phyloP scores from a whole-genome alignment of 1,284 basidiomycete genomes.

The Tilletia setariae region DNA sequence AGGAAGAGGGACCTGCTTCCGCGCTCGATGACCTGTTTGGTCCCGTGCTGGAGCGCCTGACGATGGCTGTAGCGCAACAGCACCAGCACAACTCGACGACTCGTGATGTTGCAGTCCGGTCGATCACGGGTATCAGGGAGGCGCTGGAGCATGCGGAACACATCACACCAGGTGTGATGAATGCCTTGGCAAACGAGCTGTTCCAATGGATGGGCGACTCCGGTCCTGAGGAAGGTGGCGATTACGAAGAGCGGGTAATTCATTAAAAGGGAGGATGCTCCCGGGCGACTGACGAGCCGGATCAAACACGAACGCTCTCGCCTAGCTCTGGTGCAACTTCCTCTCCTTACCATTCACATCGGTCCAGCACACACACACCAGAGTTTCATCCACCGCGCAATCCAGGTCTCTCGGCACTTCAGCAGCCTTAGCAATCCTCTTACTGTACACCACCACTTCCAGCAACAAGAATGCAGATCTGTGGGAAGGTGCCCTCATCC shows the following conservation, averaged over 20 bases:
- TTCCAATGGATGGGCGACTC: conserved; percentile 45
- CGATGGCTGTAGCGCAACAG: conserved; percentile 36
- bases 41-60: conserved; percentile 46
- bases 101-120: conserved; percentile 27
- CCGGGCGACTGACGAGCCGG: too few relatives aligned
- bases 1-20: conserved; percentile 26
- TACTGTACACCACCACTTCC: too few relatives aligned
- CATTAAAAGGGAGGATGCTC: not conserved
- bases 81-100: conserved; percentile 22
- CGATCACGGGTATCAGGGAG: conserved; percentile 32
- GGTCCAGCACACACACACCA: too few relatives aligned
- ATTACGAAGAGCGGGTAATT: conserved; percentile 20
- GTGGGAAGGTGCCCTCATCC: too few relatives aligned
- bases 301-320: too few relatives aligned
- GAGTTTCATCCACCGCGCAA: too few relatives aligned
- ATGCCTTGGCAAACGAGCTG: conserved; percentile 47
- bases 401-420: too few relatives aligned
- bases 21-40: conserved; percentile 44
- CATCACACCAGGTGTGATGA: conserved; percentile 47
- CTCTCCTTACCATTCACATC: too few relatives aligned
- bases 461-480: too few relatives aligned
- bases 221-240: conserved; percentile 17
- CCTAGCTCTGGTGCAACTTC: too few relatives aligned
- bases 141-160: conserved; percentile 39
- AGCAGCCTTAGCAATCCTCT: too few relatives aligned